These are phyloP conservation scores for Didymella glomerata DNA, from an alignment of 2,329 filamentous ascomycete genomes.

Conservation along the genomic window DNA sequence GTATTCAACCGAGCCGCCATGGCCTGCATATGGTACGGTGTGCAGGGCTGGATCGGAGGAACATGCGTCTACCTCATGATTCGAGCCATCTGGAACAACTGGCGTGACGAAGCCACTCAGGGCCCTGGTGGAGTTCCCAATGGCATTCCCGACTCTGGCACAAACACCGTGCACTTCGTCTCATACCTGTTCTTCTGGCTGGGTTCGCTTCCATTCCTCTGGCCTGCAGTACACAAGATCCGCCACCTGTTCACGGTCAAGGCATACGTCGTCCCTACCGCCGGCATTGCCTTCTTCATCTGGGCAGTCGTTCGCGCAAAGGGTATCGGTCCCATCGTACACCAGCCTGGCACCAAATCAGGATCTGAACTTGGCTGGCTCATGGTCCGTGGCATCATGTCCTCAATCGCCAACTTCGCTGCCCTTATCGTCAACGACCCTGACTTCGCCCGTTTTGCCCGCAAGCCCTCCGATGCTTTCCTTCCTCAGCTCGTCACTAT, in stretches of 20 bases:
- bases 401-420: conserved; percentile 87
- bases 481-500: conserved; percentile 76
- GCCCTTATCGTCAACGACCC: conserved; percentile 82
- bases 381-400: conserved; percentile 87
- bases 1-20: conserved; percentile 89
- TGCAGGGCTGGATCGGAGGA: conserved; percentile 83
- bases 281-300: conserved; percentile 85
- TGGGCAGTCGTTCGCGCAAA: conserved; percentile 85
- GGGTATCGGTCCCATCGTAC: conserved; percentile 83
- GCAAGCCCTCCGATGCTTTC: conserved; percentile 76
- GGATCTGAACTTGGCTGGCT: conserved; percentile 81
- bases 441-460: conserved; percentile 85
- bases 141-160: conserved; percentile 72
- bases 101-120: conserved; percentile 55
- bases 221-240: conserved; percentile 88
- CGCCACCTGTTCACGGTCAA: conserved; percentile 92
- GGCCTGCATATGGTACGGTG: conserved; percentile 87
- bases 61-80: conserved; percentile 91
- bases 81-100: conserved; percentile 78
- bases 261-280: conserved; percentile 80
- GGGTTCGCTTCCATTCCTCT: conserved; percentile 80
- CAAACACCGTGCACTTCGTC: conserved; percentile 76
- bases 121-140: conserved; percentile 65
- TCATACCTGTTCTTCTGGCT: conserved; percentile 92
- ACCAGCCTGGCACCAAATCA: conserved; percentile 67